Percentiles rank a stretch among this genome's conserved stretches.
These are phyloP conservation scores for Exophiala alcalophila DNA, from an alignment of 2,329 filamentous ascomycete species.

Conservation along the genomic window DNA sequence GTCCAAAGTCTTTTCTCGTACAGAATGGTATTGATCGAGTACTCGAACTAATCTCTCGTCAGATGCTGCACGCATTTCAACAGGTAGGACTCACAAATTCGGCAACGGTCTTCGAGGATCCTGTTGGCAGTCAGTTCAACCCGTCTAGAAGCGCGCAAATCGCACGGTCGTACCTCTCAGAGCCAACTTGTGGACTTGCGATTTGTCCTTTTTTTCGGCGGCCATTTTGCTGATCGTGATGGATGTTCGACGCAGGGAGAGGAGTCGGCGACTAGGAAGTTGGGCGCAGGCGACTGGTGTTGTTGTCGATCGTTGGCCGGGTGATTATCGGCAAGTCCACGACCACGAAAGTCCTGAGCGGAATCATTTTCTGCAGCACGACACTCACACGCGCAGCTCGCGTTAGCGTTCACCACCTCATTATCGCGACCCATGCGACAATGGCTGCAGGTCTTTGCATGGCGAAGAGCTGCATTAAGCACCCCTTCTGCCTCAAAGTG, in stretches of 20 bases:
- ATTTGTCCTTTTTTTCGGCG: conserved; percentile 58
- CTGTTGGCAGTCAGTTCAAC: conserved; percentile 40
- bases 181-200: conserved; percentile 91
- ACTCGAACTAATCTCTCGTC: conserved; percentile 67
- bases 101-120: conserved; percentile 79
- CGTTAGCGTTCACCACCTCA: conserved; percentile 7
- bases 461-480: conserved; percentile 29
- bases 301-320: conserved; percentile 19
- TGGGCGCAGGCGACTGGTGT: conserved; percentile 10
- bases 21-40: conserved; percentile 96
- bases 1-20: conserved; percentile 44
- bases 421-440: conserved; percentile 27
- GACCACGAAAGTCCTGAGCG: background rate
- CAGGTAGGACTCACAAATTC: conserved; percentile 72
- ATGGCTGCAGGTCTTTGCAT: conserved; percentile 31
- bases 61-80: conserved; percentile 20
- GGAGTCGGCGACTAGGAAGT: background rate
- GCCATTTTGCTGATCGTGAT: conserved; percentile 29
- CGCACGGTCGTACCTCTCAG: conserved; percentile 48
- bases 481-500: conserved; percentile 21
- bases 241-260: conserved; percentile 4
- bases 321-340: conserved; percentile 10
- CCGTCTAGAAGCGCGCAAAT: too few species aligned
- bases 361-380: background rate
- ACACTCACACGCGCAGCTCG: too few species aligned